Base-by-base conservation (phyloP, 768 basidiomycete genomes). In the Fomitopsis pulvina region DNA sequence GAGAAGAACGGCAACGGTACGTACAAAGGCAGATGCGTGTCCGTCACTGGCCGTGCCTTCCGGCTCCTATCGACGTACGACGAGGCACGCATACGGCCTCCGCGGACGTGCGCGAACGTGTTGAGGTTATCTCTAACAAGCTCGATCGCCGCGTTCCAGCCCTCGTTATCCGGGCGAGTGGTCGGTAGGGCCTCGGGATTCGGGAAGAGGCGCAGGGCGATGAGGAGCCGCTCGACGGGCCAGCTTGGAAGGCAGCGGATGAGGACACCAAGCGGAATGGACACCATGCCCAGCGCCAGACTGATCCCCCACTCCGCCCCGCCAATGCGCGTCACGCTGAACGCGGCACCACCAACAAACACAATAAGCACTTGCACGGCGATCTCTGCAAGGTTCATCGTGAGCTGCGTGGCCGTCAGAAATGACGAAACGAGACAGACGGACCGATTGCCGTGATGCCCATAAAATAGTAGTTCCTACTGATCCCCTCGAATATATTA, bases 291-390 rank as follows among this genome's bases (percentile, higher is more conserved):
- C 28, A 97, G 77, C 43, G 91, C 85, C 32, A 99, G 71, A 0
- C 90, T 88, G 56, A 98, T 90, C 47, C 81, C 93, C 96, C 96
- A 99, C 65, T 95, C 92, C 34, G 80, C 80, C 8, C 87, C 92
- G 32, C 71, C 71, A 45, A 98, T 81, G 7, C 63, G 74, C 0
- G 80, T 84, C 8, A 97, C 95, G 60, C 88, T 83, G 75, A 99
- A 98, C 0, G 93, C 94, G 2, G 87, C 77, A 29, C 89, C 87
- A 34, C 93, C 95, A 38, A 98, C 76, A 60, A 92, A 91, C 46
- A 97, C 87, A 50, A 98, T 94, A 53, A 92, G 53, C 41, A 93
- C 65, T 65, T 99, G 96, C 16, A 86, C 78, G 12, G 72, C 87
- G 58, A 95, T 76, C 79, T 98, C 93, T 94, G 64, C 22, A 34